Evolutionary conservation across 2,329 filamentous ascomycete species (phyloP).

Genomic region (Nothopassalora personata): DNA sequence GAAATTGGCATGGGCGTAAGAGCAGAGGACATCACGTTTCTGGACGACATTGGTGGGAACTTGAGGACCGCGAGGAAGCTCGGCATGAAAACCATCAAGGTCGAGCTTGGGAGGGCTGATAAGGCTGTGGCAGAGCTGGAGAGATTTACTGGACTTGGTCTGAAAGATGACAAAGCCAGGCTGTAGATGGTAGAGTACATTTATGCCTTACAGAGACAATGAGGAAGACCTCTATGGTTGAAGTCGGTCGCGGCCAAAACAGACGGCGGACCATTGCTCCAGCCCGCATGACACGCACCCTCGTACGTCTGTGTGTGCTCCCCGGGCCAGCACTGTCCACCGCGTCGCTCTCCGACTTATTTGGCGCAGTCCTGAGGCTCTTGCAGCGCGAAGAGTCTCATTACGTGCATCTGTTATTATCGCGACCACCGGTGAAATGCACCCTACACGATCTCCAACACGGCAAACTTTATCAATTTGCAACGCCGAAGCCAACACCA

Average conservation of each 20-base stretch:
- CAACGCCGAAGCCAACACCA: background rate
- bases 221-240: background rate
- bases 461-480: background rate
- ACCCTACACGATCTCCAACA: background rate
- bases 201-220: background rate
- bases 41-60: slow-evolving; percentile 94
- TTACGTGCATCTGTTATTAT: too few relatives aligned
- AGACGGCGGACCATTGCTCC: too few relatives aligned
- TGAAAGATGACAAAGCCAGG: slow-evolving; percentile 11
- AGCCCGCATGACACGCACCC: too few relatives aligned
- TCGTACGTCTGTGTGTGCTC: too few relatives aligned
- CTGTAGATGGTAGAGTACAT: slow-evolving; percentile 3
- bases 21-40: slow-evolving; percentile 69
- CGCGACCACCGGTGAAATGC: background rate
- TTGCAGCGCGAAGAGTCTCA: too few relatives aligned
- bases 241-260: too few relatives aligned
- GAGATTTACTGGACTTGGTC: slow-evolving; percentile 59
- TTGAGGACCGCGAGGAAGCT: slow-evolving; percentile 69
- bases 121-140: slow-evolving; percentile 82
- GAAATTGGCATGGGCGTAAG: slow-evolving; percentile 50
- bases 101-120: slow-evolving; percentile 68
- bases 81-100: slow-evolving; percentile 81
- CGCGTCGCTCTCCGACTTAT: too few relatives aligned
- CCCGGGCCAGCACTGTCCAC: too few relatives aligned
- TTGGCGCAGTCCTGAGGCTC: too few relatives aligned